Conservation (phyloP, 2,329 filamentous ascomycete species). For the Colletotrichum sp. region DNA sequence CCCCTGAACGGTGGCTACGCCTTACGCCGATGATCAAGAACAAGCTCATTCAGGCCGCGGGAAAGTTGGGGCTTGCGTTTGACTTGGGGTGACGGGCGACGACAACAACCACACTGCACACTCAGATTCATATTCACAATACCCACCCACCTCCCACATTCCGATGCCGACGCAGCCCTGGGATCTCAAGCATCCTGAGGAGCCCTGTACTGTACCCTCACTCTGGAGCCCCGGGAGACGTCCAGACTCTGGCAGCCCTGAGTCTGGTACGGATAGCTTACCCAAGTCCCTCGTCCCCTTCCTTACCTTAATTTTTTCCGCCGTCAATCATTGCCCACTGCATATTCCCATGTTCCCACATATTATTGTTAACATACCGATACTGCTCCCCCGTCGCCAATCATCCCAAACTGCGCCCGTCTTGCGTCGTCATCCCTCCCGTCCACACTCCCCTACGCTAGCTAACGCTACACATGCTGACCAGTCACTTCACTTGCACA, state of each 20-base stretch:
- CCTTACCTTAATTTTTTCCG: not conserved
- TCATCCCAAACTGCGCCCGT: constrained; percentile 6
- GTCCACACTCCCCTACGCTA: not conserved
- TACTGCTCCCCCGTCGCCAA: not conserved
- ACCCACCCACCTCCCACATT: constrained; percentile 9
- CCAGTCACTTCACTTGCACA: not conserved
- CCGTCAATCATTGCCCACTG: not conserved
- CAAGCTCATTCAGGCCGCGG: not conserved
- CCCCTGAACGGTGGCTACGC: not conserved
- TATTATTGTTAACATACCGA: not conserved
- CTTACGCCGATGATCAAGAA: not conserved
- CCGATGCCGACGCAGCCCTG: not conserved
- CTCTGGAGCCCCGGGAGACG: not conserved
- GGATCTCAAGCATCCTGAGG: not conserved
- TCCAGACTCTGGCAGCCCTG: not conserved
- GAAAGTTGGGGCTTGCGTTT: not conserved
- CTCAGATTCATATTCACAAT: not conserved
- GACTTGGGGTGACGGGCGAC: not conserved
- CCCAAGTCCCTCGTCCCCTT: not conserved
- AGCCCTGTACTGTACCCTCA: not conserved
- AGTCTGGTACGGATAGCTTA: not conserved
- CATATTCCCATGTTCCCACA: not conserved
- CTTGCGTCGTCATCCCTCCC: constrained; percentile 14
- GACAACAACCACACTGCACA: not conserved
- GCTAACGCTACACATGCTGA: not conserved